A percentile compares a stretch with the other conserved stretches of the same genome.
Evolutionary conservation across 106 monocot species (phyloP).

Genomic region (Hemerocallis citrina): DNA sequence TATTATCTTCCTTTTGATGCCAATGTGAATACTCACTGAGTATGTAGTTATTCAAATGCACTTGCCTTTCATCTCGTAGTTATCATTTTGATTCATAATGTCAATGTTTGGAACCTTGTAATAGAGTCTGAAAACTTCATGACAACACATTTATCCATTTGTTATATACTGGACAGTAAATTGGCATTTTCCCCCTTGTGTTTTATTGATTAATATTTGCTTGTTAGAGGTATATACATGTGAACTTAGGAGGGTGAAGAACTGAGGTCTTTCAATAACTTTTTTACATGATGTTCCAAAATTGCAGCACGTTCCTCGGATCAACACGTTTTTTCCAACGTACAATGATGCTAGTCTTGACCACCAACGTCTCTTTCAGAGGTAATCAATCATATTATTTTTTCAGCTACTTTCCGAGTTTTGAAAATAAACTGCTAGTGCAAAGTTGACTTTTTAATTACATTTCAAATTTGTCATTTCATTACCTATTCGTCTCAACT

Average conservation of each 20-base stretch:
- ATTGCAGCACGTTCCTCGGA: conserved; percentile 67
- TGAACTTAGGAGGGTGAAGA: no score
- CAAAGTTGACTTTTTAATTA: no score
- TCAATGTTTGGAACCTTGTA: not conserved
- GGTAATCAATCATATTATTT: no score
- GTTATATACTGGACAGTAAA: no score
- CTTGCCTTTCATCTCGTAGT: not conserved
- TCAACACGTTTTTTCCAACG: conserved; percentile 55
- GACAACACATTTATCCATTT: not conserved
- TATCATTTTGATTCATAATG: not conserved
- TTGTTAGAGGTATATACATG: not conserved
- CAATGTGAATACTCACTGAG: no score
- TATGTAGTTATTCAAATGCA: no score
- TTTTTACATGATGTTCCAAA: not conserved
- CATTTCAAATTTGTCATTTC: no score
- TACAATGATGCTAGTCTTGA: conserved; percentile 57
- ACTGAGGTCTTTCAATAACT: not conserved
- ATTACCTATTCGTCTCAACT: no score
- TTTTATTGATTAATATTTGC: not conserved
- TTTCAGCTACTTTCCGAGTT: no score
- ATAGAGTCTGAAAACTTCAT: not conserved
- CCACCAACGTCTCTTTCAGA: conserved; percentile 64
- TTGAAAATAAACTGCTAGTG: no score
- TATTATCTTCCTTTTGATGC: no score
- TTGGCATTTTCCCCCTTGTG: no score